phyloP scores from a whole-genome alignment of 2,329 filamentous ascomycete genomes.

The Metarhizium humberi region DNA sequence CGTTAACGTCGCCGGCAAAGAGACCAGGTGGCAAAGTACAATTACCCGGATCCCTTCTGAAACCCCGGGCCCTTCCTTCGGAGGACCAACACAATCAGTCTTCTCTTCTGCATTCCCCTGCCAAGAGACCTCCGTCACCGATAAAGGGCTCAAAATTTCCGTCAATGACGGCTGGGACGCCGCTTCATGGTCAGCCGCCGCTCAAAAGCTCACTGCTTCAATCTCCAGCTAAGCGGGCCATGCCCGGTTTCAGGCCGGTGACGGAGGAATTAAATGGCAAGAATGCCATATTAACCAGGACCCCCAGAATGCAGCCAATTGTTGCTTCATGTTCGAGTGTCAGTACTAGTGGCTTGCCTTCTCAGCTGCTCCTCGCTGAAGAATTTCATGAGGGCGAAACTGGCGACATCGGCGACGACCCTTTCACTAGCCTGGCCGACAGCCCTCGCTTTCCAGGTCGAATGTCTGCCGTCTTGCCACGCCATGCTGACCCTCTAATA shows the following conservation, averaged over 20 bases:
- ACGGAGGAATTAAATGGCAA: constrained; percentile 17
- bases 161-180: constrained; percentile 11
- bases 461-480: constrained; percentile 34
- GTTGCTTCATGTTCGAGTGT: constrained; percentile 21
- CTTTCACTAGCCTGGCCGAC: constrained; percentile 23
- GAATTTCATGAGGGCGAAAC: constrained; percentile 15
- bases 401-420: constrained; percentile 17
- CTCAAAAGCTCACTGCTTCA: constrained; percentile 40
- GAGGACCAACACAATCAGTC: constrained; percentile 9
- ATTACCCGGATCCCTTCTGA: constrained; percentile 24
- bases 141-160: constrained; percentile 27
- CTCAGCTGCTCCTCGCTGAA: constrained; percentile 28
- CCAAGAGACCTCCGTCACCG: constrained; percentile 39
- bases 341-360: constrained; percentile 17
- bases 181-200: constrained; percentile 25
- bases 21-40: constrained; percentile 19
- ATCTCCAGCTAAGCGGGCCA: constrained; percentile 41
- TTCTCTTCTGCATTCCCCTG: constrained; percentile 37
- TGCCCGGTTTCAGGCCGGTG: constrained; percentile 24
- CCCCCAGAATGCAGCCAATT: constrained; percentile 27
- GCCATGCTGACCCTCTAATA: constrained; percentile 29
- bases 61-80: constrained; percentile 9
- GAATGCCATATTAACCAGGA: constrained; percentile 14
- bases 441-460: constrained; percentile 34
- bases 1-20: constrained; percentile 47